Base-by-base conservation (phyloP, 2,329 filamentous ascomycete species). In the Fusarium robinianum region DNA sequence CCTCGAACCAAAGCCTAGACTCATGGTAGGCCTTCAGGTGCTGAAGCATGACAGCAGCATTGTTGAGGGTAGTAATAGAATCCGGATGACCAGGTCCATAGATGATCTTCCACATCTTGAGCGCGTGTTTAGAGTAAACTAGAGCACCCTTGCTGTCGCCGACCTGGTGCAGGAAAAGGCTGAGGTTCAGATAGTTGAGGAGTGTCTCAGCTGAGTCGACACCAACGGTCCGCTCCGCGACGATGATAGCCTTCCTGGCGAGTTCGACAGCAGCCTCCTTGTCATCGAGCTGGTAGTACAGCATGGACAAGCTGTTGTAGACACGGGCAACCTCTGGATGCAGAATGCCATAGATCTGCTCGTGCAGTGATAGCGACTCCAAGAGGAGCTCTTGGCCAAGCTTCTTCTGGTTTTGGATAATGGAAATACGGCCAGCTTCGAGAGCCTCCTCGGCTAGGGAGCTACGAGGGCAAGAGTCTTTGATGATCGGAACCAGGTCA, bases 51-150 rank as follows among this genome's bases (percentile, higher is more conserved):
- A 99, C 94, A 6, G 94, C 94, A 14, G 90, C 92, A 64, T 99
- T 99, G 80, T 97, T 99, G 71, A 97, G 87, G 11, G 94, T 97
- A 7, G 95, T 99, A 71, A 99, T 96, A 7, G 90, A 95, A 72
- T 99, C 94, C 3, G 94, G 94, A 71, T 99, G 94, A 61, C 90
- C 87, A 19, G 86, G 76, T 21, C 94, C 94, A 66, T 96, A 99
- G 61, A 97, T 92, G 61, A 97, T 81, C 76, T 96, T 96, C 92
- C 92, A 97, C 51, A 99, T 77, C 65, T 94, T 85, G 57, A 99
- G 80, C 6, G 94, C 94, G 67, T 99, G 94, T 67, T 88, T 89
- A 55, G 95, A 87, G 66, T 95, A 96, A 9, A 81, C 78, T 41
- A 99, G 76, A n/a, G 92, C 94, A 46, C 82, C 80, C 70, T 85